Conservation (phyloP, 768 basidiomycete genomes). For the Austroboletus eburneus region DNA sequence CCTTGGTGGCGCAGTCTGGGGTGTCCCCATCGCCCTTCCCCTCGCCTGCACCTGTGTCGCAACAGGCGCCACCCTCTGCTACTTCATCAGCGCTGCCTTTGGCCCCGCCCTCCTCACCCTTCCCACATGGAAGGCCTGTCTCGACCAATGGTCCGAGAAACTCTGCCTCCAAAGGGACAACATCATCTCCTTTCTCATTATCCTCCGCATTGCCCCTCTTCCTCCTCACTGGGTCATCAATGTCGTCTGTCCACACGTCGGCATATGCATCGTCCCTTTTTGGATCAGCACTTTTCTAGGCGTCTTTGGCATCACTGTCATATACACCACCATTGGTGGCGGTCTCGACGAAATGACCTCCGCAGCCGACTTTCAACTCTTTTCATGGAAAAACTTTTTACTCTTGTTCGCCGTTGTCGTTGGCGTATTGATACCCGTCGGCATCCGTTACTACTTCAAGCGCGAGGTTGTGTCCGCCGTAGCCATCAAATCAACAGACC, state of each 20-base stretch:
- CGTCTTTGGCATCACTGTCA: slow-evolving; percentile 86
- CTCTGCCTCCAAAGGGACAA: slow-evolving; percentile 78
- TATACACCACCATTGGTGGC: slow-evolving; percentile 92
- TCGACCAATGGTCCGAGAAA: slow-evolving; percentile 80
- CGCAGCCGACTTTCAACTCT: slow-evolving; percentile 87
- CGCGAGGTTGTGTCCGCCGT: slow-evolving; percentile 47
- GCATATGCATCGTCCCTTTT: slow-evolving; percentile 80
- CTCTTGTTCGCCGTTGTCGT: slow-evolving; percentile 79
- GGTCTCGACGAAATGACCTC: slow-evolving; percentile 95
- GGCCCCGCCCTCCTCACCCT: slow-evolving; percentile 88
- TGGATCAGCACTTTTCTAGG: slow-evolving; percentile 90
- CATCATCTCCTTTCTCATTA: slow-evolving; percentile 87
- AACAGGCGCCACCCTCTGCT: slow-evolving; percentile 87
- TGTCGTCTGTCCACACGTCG: slow-evolving; percentile 87
- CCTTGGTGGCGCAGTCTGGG: slow-evolving; percentile 94
- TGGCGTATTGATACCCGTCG: slow-evolving; percentile 92
- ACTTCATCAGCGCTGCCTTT: slow-evolving; percentile 85
- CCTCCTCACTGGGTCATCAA: slow-evolving; percentile 98
- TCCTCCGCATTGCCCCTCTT: slow-evolving; percentile 90
- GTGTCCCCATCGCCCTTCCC: slow-evolving; percentile 77
- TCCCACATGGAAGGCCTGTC: slow-evolving; percentile 76
- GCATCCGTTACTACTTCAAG: slow-evolving; percentile 78
- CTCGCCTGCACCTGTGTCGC: slow-evolving; percentile 93
- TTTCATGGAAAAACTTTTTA: slow-evolving; percentile 89
- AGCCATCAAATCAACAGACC: slow-evolving; percentile 33